phyloP scores from a whole-genome alignment of 495 filamentous ascomycete genomes.

The Penicillium canescens region DNA sequence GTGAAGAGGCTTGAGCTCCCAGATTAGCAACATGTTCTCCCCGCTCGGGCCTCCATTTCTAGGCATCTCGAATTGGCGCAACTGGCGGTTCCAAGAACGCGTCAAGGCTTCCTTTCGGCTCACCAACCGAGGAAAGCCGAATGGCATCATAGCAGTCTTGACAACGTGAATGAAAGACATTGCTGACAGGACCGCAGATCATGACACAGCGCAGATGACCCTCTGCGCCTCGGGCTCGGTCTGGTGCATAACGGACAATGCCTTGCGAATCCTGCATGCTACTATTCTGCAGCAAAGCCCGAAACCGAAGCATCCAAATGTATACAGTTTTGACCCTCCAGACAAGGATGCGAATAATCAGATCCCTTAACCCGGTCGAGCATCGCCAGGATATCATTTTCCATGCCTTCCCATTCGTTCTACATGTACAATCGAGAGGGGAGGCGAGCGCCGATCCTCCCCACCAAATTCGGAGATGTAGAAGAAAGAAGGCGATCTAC shows the following conservation, averaged over 20 bases:
- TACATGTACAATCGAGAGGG: not conserved
- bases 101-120: not conserved
- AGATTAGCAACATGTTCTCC: not conserved
- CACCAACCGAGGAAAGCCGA: not conserved
- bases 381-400: not conserved
- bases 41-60: not conserved
- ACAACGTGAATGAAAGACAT: slow-evolving; percentile 13
- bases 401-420: slow-evolving; percentile 1
- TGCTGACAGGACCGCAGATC: slow-evolving; percentile 16
- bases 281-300: not conserved
- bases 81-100: not conserved
- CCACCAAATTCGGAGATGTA: not conserved
- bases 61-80: not conserved
- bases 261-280: slow-evolving; percentile 16
- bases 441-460: not conserved
- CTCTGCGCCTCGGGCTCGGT: slow-evolving; percentile 14
- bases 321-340: too few species aligned
- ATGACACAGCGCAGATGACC: slow-evolving; percentile 34
- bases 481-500: not conserved
- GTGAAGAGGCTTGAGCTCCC: too few species aligned
- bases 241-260: slow-evolving; percentile 9
- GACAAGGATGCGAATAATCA: not conserved
- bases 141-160: slow-evolving; percentile 3
- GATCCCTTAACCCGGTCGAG: not conserved
- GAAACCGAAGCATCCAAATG: not conserved